phyloP scores from a whole-genome alignment of 2,329 filamentous ascomycete genomes.

The Trichoderma hamatum region DNA sequence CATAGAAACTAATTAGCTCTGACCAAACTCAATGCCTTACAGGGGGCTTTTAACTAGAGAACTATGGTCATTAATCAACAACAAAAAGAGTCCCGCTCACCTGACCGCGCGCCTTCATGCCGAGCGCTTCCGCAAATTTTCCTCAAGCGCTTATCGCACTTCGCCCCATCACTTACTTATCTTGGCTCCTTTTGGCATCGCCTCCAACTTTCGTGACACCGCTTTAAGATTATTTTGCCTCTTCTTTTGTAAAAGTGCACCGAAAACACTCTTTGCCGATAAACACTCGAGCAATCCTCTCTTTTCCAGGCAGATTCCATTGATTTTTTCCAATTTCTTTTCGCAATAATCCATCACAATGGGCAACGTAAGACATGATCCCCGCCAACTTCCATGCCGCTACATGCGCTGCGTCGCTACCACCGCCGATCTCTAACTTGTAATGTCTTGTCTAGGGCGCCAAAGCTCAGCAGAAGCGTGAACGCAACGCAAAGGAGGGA shows the following conservation, averaged over 20 bases:
- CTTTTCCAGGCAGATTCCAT: not conserved
- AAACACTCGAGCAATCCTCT: not conserved
- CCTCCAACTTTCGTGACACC: slow-evolving; percentile 12
- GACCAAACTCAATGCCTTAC: no score
- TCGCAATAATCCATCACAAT: slow-evolving; percentile 31
- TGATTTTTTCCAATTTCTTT: not conserved
- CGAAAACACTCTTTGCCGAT: not conserved
- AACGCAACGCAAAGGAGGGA: slow-evolving; percentile 67
- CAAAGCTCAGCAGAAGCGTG: slow-evolving; percentile 72
- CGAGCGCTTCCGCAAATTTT: slow-evolving; percentile 18
- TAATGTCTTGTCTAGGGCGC: slow-evolving; percentile 52
- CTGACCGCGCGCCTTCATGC: slow-evolving; percentile 1
- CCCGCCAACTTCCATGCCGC: not conserved
- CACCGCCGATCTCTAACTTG: slow-evolving; percentile 30
- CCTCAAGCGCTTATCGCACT: slow-evolving; percentile 7
- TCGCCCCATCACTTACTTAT: not conserved
- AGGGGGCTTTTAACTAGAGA: no score
- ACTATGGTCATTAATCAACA: no score
- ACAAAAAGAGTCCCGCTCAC: no score
- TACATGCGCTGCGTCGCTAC: not conserved
- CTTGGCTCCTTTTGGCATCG: slow-evolving; percentile 4
- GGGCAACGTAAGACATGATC: slow-evolving; percentile 40
- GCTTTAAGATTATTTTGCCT: slow-evolving; percentile 1
- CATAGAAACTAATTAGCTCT: no score
- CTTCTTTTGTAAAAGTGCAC: not conserved